Evolutionary conservation across 495 filamentous ascomycete genomes (phyloP).

Genomic region (Neurospora sp.): DNA sequence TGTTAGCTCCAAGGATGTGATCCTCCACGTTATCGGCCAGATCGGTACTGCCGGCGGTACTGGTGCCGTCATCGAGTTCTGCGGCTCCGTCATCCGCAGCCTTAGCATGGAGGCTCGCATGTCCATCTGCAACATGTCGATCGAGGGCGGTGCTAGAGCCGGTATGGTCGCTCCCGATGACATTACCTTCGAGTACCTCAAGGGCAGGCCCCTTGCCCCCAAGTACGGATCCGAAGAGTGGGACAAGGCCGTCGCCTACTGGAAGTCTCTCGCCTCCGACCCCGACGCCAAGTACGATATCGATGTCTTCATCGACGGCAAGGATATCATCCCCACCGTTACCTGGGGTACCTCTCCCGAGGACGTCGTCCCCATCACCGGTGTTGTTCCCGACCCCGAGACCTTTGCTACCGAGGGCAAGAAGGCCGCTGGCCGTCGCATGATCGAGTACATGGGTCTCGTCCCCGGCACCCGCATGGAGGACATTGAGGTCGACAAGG

Average conservation of each 20-base stretch:
- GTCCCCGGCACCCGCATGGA: conserved; percentile 77
- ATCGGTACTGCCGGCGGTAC: conserved; percentile 95
- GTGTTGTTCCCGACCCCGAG: conserved; percentile 78
- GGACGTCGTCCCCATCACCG: conserved; percentile 88
- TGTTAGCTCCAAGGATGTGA: conserved; percentile 92
- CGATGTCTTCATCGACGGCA: conserved; percentile 78
- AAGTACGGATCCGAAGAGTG: conserved; percentile 75
- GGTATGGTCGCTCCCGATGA: conserved; percentile 96
- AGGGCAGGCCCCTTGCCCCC: conserved; percentile 79
- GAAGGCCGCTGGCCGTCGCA: conserved; percentile 65
- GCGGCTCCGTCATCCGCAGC: conserved; percentile 77
- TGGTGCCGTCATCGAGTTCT: conserved; percentile 93
- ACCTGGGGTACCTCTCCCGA: conserved; percentile 97
- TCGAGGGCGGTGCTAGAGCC: conserved; percentile 89
- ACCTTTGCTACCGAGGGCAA: conserved; percentile 69
- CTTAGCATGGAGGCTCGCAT: conserved; percentile 97
- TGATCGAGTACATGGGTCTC: conserved; percentile 95
- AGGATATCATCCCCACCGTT: conserved; percentile 86
- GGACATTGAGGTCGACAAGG: conserved; percentile 83
- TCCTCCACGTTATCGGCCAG: conserved; percentile 86
- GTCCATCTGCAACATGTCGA: conserved; percentile 99
- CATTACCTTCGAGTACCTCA: conserved; percentile 88
- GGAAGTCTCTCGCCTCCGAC: conserved; percentile 79
- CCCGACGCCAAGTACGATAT: conserved; percentile 75
- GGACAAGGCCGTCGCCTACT: conserved; percentile 82